These are phyloP conservation scores for Paecilomyces sp. DNA, from an alignment of 2,329 filamentous ascomycete species.

Conservation along the genomic window DNA sequence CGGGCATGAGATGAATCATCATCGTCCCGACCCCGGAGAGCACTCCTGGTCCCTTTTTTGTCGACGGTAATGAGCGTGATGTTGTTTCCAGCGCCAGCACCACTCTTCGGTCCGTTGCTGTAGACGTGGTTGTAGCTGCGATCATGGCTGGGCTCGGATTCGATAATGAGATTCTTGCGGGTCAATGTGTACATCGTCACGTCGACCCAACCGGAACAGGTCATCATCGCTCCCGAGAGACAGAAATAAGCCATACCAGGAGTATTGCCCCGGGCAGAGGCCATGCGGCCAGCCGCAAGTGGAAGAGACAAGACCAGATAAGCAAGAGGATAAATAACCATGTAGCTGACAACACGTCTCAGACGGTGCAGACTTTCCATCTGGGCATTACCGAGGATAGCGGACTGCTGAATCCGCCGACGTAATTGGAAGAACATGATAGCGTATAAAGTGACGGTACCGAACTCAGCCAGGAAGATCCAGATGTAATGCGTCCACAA, in stretches of 20 bases:
- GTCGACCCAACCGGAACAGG: slow-evolving; percentile 53
- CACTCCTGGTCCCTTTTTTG: slow-evolving; percentile 14
- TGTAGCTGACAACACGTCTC: slow-evolving; percentile 39
- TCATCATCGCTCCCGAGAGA: slow-evolving; percentile 49
- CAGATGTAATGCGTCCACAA: slow-evolving; percentile 48
- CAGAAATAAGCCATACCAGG: slow-evolving; percentile 40
- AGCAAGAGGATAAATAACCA: slow-evolving; percentile 41
- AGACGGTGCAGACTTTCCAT: slow-evolving; percentile 31
- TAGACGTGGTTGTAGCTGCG: slow-evolving; percentile 24
- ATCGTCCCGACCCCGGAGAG: slow-evolving; percentile 7
- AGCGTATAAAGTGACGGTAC: slow-evolving; percentile 42
- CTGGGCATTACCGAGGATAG: slow-evolving; percentile 28
- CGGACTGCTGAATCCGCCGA: slow-evolving; percentile 33
- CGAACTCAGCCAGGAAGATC: slow-evolving; percentile 49
- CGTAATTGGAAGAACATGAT: slow-evolving; percentile 44
- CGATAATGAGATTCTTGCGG: slow-evolving; percentile 47
- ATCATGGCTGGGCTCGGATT: slow-evolving; percentile 38
- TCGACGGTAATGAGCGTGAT: slow-evolving; percentile 23
- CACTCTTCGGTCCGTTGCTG: slow-evolving; percentile 18
- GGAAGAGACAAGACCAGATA: slow-evolving; percentile 61
- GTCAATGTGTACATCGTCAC: slow-evolving; percentile 53
- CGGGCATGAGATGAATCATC: slow-evolving; percentile 24
- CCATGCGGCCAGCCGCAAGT: slow-evolving; percentile 45
- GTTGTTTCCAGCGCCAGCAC: slow-evolving; percentile 27
- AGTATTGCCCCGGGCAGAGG: slow-evolving; percentile 25